phyloP scores from a whole-genome alignment of 345 rosid genomes.

The Citropsis articulata region DNA sequence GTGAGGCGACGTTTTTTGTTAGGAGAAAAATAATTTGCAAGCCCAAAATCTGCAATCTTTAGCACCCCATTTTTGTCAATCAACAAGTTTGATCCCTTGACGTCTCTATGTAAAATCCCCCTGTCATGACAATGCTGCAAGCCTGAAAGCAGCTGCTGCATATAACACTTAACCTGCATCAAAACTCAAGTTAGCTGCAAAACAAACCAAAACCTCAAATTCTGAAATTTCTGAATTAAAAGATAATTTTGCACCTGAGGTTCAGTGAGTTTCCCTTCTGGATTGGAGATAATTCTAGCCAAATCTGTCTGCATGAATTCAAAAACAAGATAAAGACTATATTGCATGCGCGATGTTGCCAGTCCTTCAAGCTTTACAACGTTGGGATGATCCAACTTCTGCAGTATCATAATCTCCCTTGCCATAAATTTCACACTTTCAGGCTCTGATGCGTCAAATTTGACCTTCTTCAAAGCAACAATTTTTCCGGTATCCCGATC shows the following conservation, averaged over 20 bases:
- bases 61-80: constrained; percentile 53
- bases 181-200: constrained; percentile 1
- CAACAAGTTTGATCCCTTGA: constrained; percentile 61
- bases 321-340: constrained; percentile 65
- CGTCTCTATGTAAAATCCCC: constrained; percentile 36
- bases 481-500: constrained; percentile 66
- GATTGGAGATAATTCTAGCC: constrained; percentile 39
- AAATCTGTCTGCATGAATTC: constrained; percentile 65
- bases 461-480: constrained; percentile 80
- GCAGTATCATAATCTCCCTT: constrained; percentile 55
- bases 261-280: constrained; percentile 51
- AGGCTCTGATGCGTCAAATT: constrained; percentile 65
- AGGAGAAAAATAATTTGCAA: constrained; percentile 46
- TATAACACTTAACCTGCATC: constrained; percentile 56
- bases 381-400: constrained; percentile 73
- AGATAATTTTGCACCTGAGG: constrained; percentile 42
- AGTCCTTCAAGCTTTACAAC: constrained; percentile 67
- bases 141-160: constrained; percentile 43
- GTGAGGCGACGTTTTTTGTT: constrained; percentile 45
- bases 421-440: constrained; percentile 82
- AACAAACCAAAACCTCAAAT: not conserved
- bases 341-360: constrained; percentile 74
- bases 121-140: not conserved
- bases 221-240: not conserved
- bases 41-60: constrained; percentile 66